A percentile compares a stretch with the other conserved stretches of the same genome.
phyloP scores from a whole-genome alignment of 2,329 filamentous ascomycete genomes.

The Huntiella moniliformis region DNA sequence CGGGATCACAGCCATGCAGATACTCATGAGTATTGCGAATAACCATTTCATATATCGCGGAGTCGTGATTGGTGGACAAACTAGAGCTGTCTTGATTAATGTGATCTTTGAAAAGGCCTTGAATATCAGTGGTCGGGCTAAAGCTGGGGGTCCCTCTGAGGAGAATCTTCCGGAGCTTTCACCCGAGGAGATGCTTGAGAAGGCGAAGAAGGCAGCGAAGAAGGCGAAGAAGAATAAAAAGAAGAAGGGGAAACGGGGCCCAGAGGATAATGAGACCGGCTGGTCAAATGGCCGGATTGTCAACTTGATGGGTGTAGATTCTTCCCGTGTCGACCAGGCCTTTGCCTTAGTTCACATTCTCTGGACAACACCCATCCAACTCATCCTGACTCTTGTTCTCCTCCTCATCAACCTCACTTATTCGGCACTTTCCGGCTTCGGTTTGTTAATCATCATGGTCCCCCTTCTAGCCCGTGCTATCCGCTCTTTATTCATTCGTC shows the following conservation, averaged over 20 bases:
- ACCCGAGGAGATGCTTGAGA: conserved; percentile 25
- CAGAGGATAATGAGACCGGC: conserved; percentile 47
- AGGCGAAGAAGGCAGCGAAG: conserved; percentile 24
- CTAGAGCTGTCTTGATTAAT: conserved; percentile 62
- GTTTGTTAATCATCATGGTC: conserved; percentile 57
- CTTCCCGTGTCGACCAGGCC: conserved; percentile 78
- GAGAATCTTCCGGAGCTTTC: conserved; percentile 15
- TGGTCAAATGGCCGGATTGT: conserved; percentile 88
- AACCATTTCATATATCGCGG: conserved; percentile 89
- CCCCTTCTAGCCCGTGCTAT: conserved; percentile 64
- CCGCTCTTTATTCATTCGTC: conserved; percentile 53
- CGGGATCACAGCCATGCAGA: conserved; percentile 72
- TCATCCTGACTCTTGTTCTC: conserved; percentile 60
- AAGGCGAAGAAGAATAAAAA: conserved; percentile 21
- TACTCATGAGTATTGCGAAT: conserved; percentile 58
- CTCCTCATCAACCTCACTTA: conserved; percentile 78
- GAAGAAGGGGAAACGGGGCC: conserved; percentile 21
- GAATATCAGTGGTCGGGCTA: conserved; percentile 71
- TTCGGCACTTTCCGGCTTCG: conserved; percentile 77
- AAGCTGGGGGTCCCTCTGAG: conserved; percentile 49
- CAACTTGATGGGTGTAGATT: conserved; percentile 89
- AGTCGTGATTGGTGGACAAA: conserved; percentile 78
- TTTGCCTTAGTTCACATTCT: conserved; percentile 77
- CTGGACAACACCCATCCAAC: conserved; percentile 69
- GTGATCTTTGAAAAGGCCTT: conserved; percentile 86